These are phyloP conservation scores for Geranomyces michiganensis DNA, from an alignment of 192 early-diverging fungal genomes.

Conservation along the genomic window DNA sequence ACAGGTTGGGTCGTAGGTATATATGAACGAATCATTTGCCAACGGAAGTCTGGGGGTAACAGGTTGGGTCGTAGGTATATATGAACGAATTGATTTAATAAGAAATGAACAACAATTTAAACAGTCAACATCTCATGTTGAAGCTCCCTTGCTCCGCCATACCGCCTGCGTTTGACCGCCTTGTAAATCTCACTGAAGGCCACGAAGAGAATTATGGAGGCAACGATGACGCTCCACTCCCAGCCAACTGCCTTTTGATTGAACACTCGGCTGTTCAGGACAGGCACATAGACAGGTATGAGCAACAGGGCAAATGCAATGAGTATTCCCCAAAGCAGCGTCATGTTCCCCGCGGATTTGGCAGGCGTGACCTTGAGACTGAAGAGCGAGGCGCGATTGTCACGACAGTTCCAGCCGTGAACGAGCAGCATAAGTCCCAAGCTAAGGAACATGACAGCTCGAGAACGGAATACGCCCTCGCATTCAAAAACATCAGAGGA, in stretches of 20 bases:
- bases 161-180: too few species aligned
- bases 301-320: constrained; percentile 49
- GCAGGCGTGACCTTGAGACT: background rate
- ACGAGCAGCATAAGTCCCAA: constrained; percentile 60
- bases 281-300: constrained; percentile 66
- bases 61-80: too few species aligned
- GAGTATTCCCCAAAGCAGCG: too few species aligned
- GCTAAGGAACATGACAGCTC: constrained; percentile 73
- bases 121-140: too few species aligned
- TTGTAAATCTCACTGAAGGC: constrained; percentile 72
- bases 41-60: too few species aligned
- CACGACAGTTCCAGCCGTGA: constrained; percentile 77
- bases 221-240: constrained; percentile 72
- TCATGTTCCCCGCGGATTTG: too few species aligned
- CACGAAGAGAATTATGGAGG: constrained; percentile 63
- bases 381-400: constrained; percentile 16
- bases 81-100: too few species aligned
- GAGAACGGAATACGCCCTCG: constrained; percentile 71
- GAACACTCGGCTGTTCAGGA: constrained; percentile 61
- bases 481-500: constrained; percentile 51
- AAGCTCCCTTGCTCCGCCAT: too few species aligned
- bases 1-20: too few species aligned
- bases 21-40: too few species aligned
- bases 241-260: constrained; percentile 29
- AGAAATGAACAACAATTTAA: too few species aligned